Evolutionary conservation across 768 basidiomycete genomes (phyloP).

Genomic region (Naematelia encephala): DNA sequence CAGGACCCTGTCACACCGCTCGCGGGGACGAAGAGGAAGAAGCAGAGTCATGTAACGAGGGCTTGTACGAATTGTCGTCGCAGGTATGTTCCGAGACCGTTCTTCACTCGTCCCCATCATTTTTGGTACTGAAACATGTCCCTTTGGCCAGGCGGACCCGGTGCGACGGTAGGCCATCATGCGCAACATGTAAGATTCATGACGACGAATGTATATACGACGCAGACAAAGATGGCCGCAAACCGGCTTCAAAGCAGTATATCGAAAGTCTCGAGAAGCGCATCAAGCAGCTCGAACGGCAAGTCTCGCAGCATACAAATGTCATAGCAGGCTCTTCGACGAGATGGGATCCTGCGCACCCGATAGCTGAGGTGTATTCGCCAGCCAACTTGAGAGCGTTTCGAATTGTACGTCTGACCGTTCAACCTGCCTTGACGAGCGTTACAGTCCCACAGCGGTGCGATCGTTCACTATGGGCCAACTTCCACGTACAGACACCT

Average conservation of each 20-base stretch:
- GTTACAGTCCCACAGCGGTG: not conserved
- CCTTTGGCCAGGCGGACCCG: no score
- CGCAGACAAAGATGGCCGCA: constrained; percentile 34
- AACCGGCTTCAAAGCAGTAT: constrained; percentile 37
- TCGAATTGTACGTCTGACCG: not conserved
- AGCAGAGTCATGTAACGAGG: no score
- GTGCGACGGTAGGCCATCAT: not conserved
- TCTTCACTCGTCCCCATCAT: no score
- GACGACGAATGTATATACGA: constrained; percentile 39
- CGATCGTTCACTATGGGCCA: not conserved
- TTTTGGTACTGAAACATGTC: no score
- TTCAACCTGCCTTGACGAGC: not conserved
- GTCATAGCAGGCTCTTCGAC: not conserved
- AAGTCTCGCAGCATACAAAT: not conserved
- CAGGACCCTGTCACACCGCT: no score
- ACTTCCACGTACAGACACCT: not conserved
- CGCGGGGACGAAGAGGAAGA: no score
- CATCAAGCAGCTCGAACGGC: constrained; percentile 33
- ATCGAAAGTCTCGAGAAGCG: constrained; percentile 36
- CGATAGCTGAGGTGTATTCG: no score
- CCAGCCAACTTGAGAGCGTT: not conserved
- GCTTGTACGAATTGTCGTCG: no score
- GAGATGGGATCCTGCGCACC: no score
- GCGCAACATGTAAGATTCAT: not conserved
- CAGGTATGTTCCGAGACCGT: no score